Base-by-base conservation (phyloP, 2,329 filamentous ascomycete species). In the Alternaria conjuncta region DNA sequence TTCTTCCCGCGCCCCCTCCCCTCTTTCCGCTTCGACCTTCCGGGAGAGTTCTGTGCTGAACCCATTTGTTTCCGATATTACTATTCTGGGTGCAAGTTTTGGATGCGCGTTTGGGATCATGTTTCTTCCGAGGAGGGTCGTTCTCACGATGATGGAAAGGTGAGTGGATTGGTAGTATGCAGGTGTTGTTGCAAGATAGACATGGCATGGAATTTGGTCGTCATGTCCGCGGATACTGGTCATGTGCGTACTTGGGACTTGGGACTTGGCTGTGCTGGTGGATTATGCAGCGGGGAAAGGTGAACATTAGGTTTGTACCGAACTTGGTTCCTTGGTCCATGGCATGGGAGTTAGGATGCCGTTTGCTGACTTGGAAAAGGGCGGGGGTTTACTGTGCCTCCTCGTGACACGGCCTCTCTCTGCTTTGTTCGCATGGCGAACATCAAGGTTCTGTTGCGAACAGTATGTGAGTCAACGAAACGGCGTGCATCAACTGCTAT, bases 401-500 rank as follows among this genome's bases (percentile, higher is more conserved):
- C 30, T 41, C 36, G n/a, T 41, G 36, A 41, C 36, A 41, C 36
- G n/a, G n/a, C 13, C 32, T 41, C 36, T 41, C 32, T 41, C 36
- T 41, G 36, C 36, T 41, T 41, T 18, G n/a, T 41, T 41, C 36
- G 36, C 36, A 41, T 41, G 4, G 36, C 36, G 36, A 41, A 18
- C 8, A 18, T 0, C 36, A 41, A 41, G 15, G 4, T 10, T 15
- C 32, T 9, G 2, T 36, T n/a, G 15, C 32, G 32, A 41, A n/a
- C 32, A 41, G 15, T 1, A 41, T 3, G 4, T 41, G 36, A 41
- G 36, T 41, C 36, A 41, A 41, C 36, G 36, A 18, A 41, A 41
- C 36, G 36, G 36, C 32, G 15, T 18, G 15, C 0, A n/a, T 41
- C 2, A 18, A 3, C 0, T n/a, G 2, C 15, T 7, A 5, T 0